Percentiles rank a stretch among this genome's conserved stretches.
Conservation (phyloP, 495 filamentous ascomycete genomes). For the Aspergillus asperescens region DNA sequence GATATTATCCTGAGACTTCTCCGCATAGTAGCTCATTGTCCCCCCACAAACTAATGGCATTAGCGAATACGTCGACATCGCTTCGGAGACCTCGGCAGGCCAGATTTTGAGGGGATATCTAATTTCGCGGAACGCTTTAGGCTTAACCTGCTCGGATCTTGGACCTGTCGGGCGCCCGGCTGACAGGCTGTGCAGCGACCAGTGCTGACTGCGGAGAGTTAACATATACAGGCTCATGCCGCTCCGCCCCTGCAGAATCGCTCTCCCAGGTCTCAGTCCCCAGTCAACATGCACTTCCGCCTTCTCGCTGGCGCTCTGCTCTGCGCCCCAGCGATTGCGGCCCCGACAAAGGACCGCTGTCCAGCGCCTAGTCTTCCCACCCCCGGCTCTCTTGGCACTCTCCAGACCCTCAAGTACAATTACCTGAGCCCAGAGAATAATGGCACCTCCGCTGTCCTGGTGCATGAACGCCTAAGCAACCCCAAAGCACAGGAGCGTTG, state of each 20-base stretch:
- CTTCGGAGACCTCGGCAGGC: no score
- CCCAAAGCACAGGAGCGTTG: conserved; percentile 15
- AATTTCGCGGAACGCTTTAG: no score
- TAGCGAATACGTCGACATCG: no score
- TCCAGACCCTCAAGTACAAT: conserved; percentile 28
- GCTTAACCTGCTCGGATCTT: background rate
- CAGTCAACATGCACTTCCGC: conserved; percentile 7
- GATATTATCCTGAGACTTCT: background rate
- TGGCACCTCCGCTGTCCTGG: conserved; percentile 26
- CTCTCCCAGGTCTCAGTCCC: background rate
- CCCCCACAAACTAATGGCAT: no score
- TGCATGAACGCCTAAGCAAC: conserved; percentile 15
- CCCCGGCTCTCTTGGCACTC: conserved; percentile 15
- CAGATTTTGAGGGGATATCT: no score
- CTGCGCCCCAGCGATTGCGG: conserved; percentile 12
- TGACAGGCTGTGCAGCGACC: no score
- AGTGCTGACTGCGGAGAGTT: no score
- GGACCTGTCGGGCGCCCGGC: no score
- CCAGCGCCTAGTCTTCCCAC: conserved; percentile 3
- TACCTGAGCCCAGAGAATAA: conserved; percentile 29
- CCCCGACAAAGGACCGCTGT: conserved; percentile 4
- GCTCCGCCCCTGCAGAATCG: no score
- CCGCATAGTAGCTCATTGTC: background rate
- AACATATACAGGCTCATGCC: no score
- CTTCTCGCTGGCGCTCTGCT: conserved; percentile 10